Evolutionary conservation across 202 grass and related monocot species (phyloP), one percentile per base, ranked within the genome.

Genomic region (Eragrostis tef): DNA sequence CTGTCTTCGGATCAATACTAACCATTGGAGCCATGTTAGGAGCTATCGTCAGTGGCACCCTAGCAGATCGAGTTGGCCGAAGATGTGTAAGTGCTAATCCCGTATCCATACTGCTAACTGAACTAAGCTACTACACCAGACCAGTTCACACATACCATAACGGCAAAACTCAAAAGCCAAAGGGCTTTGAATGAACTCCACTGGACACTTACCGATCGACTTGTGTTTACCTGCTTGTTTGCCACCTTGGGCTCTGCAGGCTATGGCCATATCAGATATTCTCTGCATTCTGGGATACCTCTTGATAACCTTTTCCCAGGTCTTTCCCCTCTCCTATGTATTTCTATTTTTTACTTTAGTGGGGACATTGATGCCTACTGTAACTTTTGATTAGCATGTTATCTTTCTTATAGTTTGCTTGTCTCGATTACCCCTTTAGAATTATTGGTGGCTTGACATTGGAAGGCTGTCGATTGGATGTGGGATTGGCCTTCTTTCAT

Each of bases 21-120:
- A 97, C 89, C 64, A 91, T 97, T 61, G 94, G 94, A 90, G 94
- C 94, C 42, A 97, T 97, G 94, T 39, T 97, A 39, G 94, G 91
- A n/a, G 91, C 89, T 62, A 88, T 93, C 57, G 13, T 83, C 66
- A 93, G 94, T 74, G 94, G 94, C 1, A 77, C 64, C 25, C 47
- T 90, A 34, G 78, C 91, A 73, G 91, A 97, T 63, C 45, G 70
- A 79, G 67, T 93, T 22, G 94, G 91, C 22, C 72, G 89, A 89
- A 93, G 71, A 97, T 85, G 24, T 15, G 89, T 97, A 88, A 86
- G 89, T 73, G 66, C 6, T 16, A 42, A 44, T 67, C 60, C 11
- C 17, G 22, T 64, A 3, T 22, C 3, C 10, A 47, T 73, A 51
- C n/a, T 61, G 19, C n/a, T 79, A 66, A 54, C 13, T 64, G 48